Evolutionary conservation across 2,329 filamentous ascomycete species (phyloP).

Genomic region (Ceratocystis huliohia): DNA sequence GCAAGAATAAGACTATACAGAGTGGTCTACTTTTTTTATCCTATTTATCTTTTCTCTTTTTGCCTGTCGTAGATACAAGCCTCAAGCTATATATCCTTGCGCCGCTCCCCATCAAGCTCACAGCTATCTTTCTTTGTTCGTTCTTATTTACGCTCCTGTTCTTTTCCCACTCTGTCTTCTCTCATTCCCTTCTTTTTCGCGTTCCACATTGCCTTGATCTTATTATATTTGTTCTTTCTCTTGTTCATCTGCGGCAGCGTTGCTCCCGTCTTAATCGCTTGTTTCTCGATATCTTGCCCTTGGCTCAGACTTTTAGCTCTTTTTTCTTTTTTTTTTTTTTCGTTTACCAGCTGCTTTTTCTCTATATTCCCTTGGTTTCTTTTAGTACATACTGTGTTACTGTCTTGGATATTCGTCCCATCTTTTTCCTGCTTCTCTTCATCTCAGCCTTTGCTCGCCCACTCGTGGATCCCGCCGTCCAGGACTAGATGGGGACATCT

Average conservation of each 20-base stretch:
- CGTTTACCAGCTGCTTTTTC: not conserved
- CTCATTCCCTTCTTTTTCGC: not conserved
- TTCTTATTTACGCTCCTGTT: conserved; percentile 4
- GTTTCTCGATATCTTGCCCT: conserved; percentile 22
- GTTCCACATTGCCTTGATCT: not conserved
- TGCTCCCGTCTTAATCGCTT: conserved; percentile 22
- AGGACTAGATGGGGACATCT: conserved; percentile 14
- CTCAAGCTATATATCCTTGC: conserved; percentile 9
- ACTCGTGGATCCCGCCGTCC: conserved; percentile 22
- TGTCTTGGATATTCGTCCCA: conserved; percentile 25
- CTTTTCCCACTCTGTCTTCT: conserved; percentile 10
- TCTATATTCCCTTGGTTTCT: not conserved
- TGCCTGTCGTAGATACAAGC: not conserved
- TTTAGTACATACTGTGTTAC: conserved; percentile 20
- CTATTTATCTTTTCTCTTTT: not conserved
- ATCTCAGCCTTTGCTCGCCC: conserved; percentile 11
- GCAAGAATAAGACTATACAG: not conserved
- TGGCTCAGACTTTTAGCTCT: not conserved
- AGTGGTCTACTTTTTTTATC: not conserved
- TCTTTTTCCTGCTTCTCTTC: conserved; percentile 22
- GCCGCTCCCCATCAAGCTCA: not conserved
- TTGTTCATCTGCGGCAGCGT: not conserved
- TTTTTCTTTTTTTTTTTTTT: not conserved
- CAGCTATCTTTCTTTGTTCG: not conserved
- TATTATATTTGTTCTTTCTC: conserved; percentile 9